phyloP scores from a whole-genome alignment of 2,329 filamentous ascomycete genomes.

The Uncinocarpus reesii region DNA sequence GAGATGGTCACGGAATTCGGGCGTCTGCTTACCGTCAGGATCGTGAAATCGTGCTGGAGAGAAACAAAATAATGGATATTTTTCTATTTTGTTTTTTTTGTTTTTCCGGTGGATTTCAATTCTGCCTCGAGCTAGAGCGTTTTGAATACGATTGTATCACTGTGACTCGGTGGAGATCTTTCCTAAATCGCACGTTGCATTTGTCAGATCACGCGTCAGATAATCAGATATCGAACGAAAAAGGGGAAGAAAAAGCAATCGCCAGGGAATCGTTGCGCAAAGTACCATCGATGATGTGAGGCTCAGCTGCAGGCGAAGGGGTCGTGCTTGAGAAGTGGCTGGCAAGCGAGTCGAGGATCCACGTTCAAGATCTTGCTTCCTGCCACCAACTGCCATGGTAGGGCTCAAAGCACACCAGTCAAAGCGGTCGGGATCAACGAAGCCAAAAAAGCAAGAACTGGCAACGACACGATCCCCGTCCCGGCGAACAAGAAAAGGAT shows the following conservation, averaged over 20 bases:
- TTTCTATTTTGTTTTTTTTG: no score
- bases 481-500: not conserved
- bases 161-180: conserved; percentile 6
- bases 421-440: not conserved
- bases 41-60: not conserved
- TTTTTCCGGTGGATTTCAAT: conserved; percentile 3
- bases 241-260: not conserved
- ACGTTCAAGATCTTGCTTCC: not conserved
- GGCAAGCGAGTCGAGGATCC: not conserved
- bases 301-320: no score
- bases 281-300: no score
- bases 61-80: not conserved
- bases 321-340: not conserved
- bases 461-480: not conserved
- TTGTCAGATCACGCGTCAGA: conserved; percentile 8
- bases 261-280: no score
- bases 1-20: not conserved
- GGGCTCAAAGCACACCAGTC: not conserved
- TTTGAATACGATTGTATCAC: conserved; percentile 11
- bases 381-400: conserved; percentile 1
- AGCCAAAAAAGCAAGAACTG: conserved; percentile 1
- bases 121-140: conserved; percentile 3
- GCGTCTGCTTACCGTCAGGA: not conserved
- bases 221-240: not conserved
- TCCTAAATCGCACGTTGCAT: conserved; percentile 5